Conservation (phyloP, 176 grass and related monocot genomes). For the Aegilops bicornis region DNA sequence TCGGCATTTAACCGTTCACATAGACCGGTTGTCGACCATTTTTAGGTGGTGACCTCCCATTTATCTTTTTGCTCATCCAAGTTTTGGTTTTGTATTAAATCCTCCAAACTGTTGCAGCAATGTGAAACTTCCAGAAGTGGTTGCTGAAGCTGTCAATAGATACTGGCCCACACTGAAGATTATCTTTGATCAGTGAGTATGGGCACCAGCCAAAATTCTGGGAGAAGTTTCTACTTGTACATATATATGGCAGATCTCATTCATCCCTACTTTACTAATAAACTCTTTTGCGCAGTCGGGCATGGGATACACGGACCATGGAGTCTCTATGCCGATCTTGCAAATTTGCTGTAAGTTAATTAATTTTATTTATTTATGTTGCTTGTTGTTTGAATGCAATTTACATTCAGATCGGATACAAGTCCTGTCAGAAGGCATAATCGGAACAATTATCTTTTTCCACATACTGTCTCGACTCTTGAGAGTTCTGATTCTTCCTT, state of each 20-base stretch:
- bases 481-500: background rate
- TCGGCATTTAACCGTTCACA: conserved; percentile 80
- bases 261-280: background rate
- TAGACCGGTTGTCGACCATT: conserved; percentile 94
- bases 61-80: background rate
- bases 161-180: conserved; percentile 84
- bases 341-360: conserved; percentile 95
- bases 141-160: conserved; percentile 81
- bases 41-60: conserved; percentile 61
- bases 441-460: conserved; percentile 2
- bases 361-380: conserved; percentile 16
- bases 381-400: conserved; percentile 25
- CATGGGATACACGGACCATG: conserved; percentile 97
- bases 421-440: background rate
- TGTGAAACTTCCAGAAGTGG: conserved; percentile 84
- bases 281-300: conserved; percentile 58
- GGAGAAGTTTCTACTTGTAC: conserved; percentile 16
- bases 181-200: conserved; percentile 93
- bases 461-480: background rate
- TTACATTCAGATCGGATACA: conserved; percentile 28
- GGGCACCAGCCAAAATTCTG: background rate
- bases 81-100: conserved; percentile 34
- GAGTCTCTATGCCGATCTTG: conserved; percentile 91
- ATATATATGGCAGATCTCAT: background rate
- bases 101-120: conserved; percentile 57